Evolutionary conservation across 176 grass and related monocot genomes (phyloP).

Genomic region (Ampelocalamus luodianensis): DNA sequence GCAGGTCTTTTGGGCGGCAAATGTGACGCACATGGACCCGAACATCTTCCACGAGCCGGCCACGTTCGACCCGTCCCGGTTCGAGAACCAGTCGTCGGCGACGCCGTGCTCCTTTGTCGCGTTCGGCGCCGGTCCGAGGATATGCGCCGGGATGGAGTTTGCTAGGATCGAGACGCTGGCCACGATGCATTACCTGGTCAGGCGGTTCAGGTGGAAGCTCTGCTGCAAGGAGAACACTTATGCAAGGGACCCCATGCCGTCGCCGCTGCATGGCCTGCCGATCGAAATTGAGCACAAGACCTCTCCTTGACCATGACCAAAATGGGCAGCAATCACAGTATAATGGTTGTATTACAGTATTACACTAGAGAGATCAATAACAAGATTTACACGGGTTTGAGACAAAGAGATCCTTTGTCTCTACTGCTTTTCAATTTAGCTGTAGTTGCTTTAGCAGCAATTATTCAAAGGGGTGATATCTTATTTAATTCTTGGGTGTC

Average conservation of each 20-base stretch:
- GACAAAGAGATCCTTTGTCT: too few relatives aligned
- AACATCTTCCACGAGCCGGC: conserved; percentile 48
- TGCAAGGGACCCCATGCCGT: conserved; percentile 39
- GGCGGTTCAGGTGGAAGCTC: conserved; percentile 54
- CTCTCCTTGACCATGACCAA: not conserved
- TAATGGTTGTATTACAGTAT: not conserved
- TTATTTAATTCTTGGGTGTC: too few relatives aligned
- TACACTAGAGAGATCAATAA: not conserved
- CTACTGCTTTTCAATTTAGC: too few relatives aligned
- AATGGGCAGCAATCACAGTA: not conserved
- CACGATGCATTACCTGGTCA: conserved; percentile 47
- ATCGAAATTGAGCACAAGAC: conserved; percentile 22
- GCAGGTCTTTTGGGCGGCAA: conserved; percentile 52
- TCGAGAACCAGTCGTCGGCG: conserved; percentile 27
- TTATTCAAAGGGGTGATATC: too few relatives aligned
- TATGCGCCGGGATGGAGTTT: conserved; percentile 55
- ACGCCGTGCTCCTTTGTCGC: conserved; percentile 54
- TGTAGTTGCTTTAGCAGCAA: too few relatives aligned
- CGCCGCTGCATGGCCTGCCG: conserved; percentile 40
- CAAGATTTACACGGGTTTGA: too few relatives aligned
- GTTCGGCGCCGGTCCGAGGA: conserved; percentile 52
- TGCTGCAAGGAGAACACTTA: conserved; percentile 45
- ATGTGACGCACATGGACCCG: conserved; percentile 51
- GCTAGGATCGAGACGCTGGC: conserved; percentile 61
- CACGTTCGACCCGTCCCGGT: conserved; percentile 54